phyloP scores from a whole-genome alignment of 2,329 filamentous ascomycete species.

The Monilinia vaccinii-corymbosi region DNA sequence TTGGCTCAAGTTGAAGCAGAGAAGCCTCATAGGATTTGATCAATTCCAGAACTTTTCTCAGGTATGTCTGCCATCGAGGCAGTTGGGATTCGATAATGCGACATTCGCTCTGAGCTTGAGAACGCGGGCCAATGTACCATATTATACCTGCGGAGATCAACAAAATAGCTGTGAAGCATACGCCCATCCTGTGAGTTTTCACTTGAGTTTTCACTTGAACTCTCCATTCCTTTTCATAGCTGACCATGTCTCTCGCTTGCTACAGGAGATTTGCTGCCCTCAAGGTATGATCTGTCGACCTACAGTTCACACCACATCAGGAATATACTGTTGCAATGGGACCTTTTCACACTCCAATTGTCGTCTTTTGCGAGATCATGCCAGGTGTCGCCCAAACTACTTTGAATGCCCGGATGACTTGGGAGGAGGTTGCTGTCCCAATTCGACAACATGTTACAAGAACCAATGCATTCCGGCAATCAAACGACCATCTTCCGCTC shows the following conservation, averaged over 20 bases:
- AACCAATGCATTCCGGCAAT: conserved; percentile 14
- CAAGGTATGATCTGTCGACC: conserved; percentile 18
- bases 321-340: conserved; percentile 25
- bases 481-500: conserved; percentile 6
- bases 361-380: conserved; percentile 13
- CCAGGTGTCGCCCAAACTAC: conserved; percentile 18
- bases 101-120: neutral
- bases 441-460: conserved; percentile 8
- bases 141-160: conserved; percentile 26
- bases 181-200: conserved; percentile 21
- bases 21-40: neutral
- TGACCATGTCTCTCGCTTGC: neutral
- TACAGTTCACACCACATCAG: conserved; percentile 18
- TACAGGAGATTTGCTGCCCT: conserved; percentile 27
- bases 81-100: conserved; percentile 4
- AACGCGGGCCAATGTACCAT: conserved; percentile 18
- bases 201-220: conserved; percentile 6
- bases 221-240: neutral
- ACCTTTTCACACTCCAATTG: conserved; percentile 15
- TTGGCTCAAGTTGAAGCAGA: conserved; percentile 15
- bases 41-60: neutral
- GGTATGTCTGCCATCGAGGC: conserved; percentile 21
- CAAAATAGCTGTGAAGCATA: conserved; percentile 23
- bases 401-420: conserved; percentile 21
- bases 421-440: conserved; percentile 25